Conservation (phyloP, 768 basidiomycete species). For the Tylopilus felleus region DNA sequence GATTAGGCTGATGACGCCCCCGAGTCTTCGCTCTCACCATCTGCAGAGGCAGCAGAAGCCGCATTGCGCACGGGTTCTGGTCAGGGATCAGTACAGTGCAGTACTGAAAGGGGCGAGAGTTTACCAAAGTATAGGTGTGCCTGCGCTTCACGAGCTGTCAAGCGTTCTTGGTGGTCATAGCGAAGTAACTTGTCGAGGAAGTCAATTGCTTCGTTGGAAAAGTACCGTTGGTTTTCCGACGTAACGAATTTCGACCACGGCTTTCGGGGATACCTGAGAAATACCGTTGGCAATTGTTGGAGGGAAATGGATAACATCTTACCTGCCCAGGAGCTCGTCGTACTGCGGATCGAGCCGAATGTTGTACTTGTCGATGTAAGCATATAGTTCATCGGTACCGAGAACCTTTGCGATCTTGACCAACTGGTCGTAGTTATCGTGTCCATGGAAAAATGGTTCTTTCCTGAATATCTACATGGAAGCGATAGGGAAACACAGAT, state of each 20-base stretch:
- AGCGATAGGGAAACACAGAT: not conserved
- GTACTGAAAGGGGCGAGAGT: slow-evolving; percentile 15
- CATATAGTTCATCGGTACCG: slow-evolving; percentile 91
- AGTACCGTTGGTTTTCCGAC: slow-evolving; percentile 92
- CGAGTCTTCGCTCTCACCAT: slow-evolving; percentile 60
- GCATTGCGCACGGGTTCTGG: slow-evolving; percentile 66
- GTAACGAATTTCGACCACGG: slow-evolving; percentile 96
- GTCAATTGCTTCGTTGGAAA: slow-evolving; percentile 96
- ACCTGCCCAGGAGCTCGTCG: slow-evolving; percentile 90
- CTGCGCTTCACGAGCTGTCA: slow-evolving; percentile 93
- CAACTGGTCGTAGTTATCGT: slow-evolving; percentile 97
- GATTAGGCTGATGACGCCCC: slow-evolving; percentile 33
- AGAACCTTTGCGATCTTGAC: slow-evolving; percentile 98
- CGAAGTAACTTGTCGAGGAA: slow-evolving; percentile 92
- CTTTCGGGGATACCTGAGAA: slow-evolving; percentile 79
- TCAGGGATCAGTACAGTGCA: slow-evolving; percentile 16
- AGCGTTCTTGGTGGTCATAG: slow-evolving; percentile 95
- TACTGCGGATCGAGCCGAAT: slow-evolving; percentile 96
- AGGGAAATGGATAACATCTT: slow-evolving; percentile 15
- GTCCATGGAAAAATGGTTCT: slow-evolving; percentile 98
- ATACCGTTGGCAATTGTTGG: slow-evolving; percentile 5
- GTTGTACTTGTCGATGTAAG: slow-evolving; percentile 92
- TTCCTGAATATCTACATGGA: slow-evolving; percentile 88
- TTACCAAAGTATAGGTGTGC: slow-evolving; percentile 89
- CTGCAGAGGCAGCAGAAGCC: slow-evolving; percentile 40